Evolutionary conservation across 2,329 filamentous ascomycete genomes (phyloP), one percentile per base, ranked within the genome.

Genomic region (Neofusicoccum cordaticola): DNA sequence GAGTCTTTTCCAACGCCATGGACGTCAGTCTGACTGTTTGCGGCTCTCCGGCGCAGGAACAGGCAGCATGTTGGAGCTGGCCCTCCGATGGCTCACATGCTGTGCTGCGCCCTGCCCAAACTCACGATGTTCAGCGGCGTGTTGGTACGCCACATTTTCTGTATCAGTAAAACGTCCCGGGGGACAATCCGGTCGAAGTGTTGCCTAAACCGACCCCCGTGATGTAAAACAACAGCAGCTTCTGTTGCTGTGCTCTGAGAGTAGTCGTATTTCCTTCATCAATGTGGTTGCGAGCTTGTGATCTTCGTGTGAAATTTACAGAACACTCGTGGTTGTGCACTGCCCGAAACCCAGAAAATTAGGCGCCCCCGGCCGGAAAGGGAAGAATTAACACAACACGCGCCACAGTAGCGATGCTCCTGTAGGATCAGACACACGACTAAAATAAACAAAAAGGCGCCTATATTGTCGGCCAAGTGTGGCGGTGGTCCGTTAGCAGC

Each of bases 81-180:
- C 56, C 56, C 56, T 60, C 56, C 42, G 41, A 60, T 35, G 42
- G 42, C 42, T 37, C 41, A 60, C 44, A 45, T 57, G 52, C 19
- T 15, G 41, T 47, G 42, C 56, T 60, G 56, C 56, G 56, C 56
- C 56, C 27, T 47, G 56, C 8, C 56, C 41, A 60, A 27, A 37
- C 11, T 60, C 56, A 22, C 56, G 56, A 60, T 47, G 56, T 60
- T 41, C 42, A 19, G 41, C 42, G 31, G 9, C 50, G n/a, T 60
- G 56, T 60, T 60, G 56, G 56, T 58, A n/a, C 27, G 56, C 56
- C 56, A 60, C 56, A 47, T 45, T 31, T 41, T 42, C n/a, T 47
- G 31, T 37, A 37, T 45, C n/a, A 12, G 15, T 39, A 15, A 4
- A 8, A 37, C 12, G n/a, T 17, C 42, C 56, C 31, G 15, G 15